These are phyloP conservation scores for Orbilia brochopaga DNA, from an alignment of 2,329 filamentous ascomycete genomes.

Conservation along the genomic window DNA sequence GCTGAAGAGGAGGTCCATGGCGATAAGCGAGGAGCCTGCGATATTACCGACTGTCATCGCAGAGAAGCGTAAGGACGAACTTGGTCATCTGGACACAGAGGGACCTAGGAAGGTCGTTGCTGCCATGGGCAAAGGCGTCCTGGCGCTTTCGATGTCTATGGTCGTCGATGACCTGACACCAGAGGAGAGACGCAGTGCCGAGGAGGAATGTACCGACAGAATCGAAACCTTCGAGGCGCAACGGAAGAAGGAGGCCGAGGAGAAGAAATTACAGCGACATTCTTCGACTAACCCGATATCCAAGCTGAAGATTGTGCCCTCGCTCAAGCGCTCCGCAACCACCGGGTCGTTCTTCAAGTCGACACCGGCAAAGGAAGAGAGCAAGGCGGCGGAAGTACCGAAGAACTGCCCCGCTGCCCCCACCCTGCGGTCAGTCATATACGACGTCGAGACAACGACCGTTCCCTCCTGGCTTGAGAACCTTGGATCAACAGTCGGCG, in stretches of 20 bases:
- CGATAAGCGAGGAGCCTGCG: slow-evolving; percentile 11
- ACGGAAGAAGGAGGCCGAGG: slow-evolving; percentile 28
- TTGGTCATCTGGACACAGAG: slow-evolving; percentile 33
- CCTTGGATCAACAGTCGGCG: slow-evolving; percentile 34
- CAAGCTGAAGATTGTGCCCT: slow-evolving; percentile 10
- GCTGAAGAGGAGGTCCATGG: slow-evolving; percentile 40
- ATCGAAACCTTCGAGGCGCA: slow-evolving; percentile 18
- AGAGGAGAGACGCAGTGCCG: slow-evolving; percentile 39
- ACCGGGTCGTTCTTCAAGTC: slow-evolving; percentile 46
- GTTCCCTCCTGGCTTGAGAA: slow-evolving; percentile 53
- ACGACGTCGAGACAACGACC: slow-evolving; percentile 53
- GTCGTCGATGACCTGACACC: slow-evolving; percentile 35
- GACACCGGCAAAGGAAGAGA: slow-evolving; percentile 11
- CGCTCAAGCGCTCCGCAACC: slow-evolving; percentile 27
- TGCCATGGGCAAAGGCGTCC: slow-evolving; percentile 53
- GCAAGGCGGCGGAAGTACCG: background rate
- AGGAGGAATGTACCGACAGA: slow-evolving; percentile 19
- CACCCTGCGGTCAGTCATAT: slow-evolving; percentile 38
- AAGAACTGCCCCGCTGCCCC: slow-evolving; percentile 14
- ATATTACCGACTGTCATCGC: slow-evolving; percentile 21
- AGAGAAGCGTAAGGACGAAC: slow-evolving; percentile 40
- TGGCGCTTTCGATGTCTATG: slow-evolving; percentile 50
- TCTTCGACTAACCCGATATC: slow-evolving; percentile 14
- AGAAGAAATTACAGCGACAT: slow-evolving; percentile 31
- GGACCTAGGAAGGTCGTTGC: slow-evolving; percentile 52